A percentile compares a stretch with the other conserved stretches of the same genome.
Evolutionary conservation across 345 rosid species (phyloP).

Genomic region (Eucalyptus pumila): DNA sequence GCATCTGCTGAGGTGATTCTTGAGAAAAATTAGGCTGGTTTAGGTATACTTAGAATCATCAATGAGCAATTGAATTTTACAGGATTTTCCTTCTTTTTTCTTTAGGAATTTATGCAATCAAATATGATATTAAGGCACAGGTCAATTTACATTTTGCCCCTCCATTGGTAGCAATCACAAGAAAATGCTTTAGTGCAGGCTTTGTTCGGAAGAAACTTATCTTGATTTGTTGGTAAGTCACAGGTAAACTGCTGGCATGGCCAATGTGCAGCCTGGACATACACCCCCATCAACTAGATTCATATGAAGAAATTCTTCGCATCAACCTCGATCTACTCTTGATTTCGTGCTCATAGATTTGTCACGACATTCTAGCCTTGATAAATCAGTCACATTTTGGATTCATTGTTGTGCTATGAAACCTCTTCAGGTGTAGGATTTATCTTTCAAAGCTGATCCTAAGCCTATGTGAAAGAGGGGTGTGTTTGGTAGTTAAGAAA

Average conservation of each 20-base stretch:
- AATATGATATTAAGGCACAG: not conserved
- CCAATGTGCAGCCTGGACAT: not conserved
- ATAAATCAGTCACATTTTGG: not conserved
- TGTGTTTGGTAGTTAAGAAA: not conserved
- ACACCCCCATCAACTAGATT: not conserved
- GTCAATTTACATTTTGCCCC: not conserved
- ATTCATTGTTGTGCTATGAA: not conserved
- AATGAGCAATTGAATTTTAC: not conserved
- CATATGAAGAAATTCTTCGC: not conserved
- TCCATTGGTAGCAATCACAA: not conserved
- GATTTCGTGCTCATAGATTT: not conserved
- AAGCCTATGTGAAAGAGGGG: not conserved
- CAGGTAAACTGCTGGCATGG: not conserved
- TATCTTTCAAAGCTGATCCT: not conserved
- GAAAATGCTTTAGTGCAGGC: not conserved
- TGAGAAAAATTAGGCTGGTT: not conserved
- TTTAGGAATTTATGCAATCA: not conserved
- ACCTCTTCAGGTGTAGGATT: not conserved
- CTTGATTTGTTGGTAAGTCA: not conserved
- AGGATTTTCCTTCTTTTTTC: not conserved
- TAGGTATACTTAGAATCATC: not conserved
- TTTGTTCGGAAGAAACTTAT: not conserved
- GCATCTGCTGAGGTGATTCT: constrained; percentile 2
- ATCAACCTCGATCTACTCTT: not conserved
- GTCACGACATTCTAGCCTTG: not conserved